Evolutionary conservation across 2,329 filamentous ascomycete genomes (phyloP).

Genomic region (Diaporthe ilicicola): DNA sequence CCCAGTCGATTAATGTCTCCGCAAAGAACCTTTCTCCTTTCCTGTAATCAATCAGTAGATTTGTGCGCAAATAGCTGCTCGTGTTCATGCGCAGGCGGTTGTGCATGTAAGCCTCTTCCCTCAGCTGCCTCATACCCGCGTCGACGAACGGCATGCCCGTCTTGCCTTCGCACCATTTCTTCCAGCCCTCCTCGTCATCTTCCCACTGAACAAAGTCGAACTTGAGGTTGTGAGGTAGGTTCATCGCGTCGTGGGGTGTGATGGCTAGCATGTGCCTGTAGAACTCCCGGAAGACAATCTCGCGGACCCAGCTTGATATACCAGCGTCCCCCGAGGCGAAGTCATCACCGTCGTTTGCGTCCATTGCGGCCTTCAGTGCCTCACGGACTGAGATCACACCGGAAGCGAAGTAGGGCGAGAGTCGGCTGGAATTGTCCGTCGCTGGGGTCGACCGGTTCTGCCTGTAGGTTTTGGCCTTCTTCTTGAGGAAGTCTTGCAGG

Average conservation of each 20-base stretch:
- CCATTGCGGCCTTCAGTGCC: conserved; percentile 29
- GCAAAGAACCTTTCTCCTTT: conserved; percentile 72
- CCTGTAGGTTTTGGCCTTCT: conserved; percentile 44
- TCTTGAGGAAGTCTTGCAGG: conserved; percentile 41
- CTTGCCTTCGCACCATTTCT: conserved; percentile 66
- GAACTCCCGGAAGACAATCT: conserved; percentile 41
- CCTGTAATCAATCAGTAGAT: conserved; percentile 72
- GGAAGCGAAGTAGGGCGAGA: conserved; percentile 45
- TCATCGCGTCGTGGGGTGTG: conserved; percentile 60
- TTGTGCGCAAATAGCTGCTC: conserved; percentile 70
- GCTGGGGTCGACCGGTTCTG: conserved; percentile 43
- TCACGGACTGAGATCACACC: conserved; percentile 40
- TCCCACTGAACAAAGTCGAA: conserved; percentile 75
- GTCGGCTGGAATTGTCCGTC: conserved; percentile 44
- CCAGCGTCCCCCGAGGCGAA: conserved; percentile 32
- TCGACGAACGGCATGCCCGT: conserved; percentile 74
- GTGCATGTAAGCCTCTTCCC: conserved; percentile 68
- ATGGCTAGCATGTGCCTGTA: conserved; percentile 39
- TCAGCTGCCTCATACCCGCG: conserved; percentile 72
- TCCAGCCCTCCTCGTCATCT: conserved; percentile 65
- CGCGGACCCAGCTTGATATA: conserved; percentile 38
- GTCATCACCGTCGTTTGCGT: conserved; percentile 25
- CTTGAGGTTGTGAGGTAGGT: conserved; percentile 77
- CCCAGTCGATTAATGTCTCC: conserved; percentile 68
- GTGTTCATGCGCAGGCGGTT: conserved; percentile 73